Evolutionary conservation across 331 rosid genomes (phyloP).

Genomic region (Acacia concinna): DNA sequence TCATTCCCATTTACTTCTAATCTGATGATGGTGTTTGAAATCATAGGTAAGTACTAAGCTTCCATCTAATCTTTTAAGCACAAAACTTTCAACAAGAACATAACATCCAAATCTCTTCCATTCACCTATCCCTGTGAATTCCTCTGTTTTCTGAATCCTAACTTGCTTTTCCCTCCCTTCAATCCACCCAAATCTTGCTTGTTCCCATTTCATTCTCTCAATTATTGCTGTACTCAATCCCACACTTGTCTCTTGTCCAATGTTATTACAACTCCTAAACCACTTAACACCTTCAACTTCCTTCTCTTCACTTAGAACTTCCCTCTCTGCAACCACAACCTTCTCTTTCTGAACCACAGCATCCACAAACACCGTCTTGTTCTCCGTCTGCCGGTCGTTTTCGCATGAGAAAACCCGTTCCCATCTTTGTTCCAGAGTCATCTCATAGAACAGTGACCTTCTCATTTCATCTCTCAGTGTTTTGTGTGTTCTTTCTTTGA

Average conservation of each 20-base stretch:
- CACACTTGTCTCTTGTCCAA: constrained; percentile 43
- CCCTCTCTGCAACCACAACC: constrained; percentile 48
- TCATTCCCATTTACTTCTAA: constrained; percentile 70
- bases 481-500: constrained; percentile 52
- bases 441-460: constrained; percentile 63
- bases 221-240: constrained; percentile 46
- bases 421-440: constrained; percentile 81
- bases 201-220: constrained; percentile 57
- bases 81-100: constrained; percentile 63
- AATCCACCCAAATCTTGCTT: constrained; percentile 44
- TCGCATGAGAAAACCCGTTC: constrained; percentile 49
- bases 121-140: constrained; percentile 42
- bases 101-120: constrained; percentile 61
- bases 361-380: constrained; percentile 47
- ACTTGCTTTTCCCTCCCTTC: constrained; percentile 43
- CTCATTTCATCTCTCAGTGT: constrained; percentile 45
- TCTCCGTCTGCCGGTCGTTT: neutral
- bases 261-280: constrained; percentile 41
- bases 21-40: constrained; percentile 57
- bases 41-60: constrained; percentile 43
- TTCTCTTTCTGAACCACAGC: constrained; percentile 51
- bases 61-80: constrained; percentile 54
- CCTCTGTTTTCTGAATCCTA: constrained; percentile 48
- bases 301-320: constrained; percentile 33
- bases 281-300: constrained; percentile 33